phyloP scores from a whole-genome alignment of 306 rosid genomes.

The Corylus americana region DNA sequence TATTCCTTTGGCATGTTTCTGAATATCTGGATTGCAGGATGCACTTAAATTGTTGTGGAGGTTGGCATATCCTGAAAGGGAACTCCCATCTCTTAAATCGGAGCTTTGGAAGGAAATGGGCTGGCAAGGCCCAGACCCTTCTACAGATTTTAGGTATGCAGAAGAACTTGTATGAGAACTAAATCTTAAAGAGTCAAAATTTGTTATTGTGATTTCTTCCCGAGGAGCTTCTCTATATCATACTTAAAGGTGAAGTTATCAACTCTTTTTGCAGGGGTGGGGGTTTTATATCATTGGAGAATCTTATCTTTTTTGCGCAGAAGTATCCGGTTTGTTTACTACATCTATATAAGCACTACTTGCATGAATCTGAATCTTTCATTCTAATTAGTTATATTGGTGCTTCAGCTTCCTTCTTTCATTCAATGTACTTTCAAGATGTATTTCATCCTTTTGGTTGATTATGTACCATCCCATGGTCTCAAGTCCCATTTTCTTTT shows the following conservation, averaged over 20 bases:
- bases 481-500: not conserved
- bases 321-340: slow-evolving; percentile 73
- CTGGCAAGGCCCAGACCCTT: slow-evolving; percentile 98
- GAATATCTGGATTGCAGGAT: slow-evolving; percentile 52
- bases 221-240: not conserved
- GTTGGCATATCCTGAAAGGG: slow-evolving; percentile 82
- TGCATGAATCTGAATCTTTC: not conserved
- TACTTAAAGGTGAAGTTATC: slow-evolving; percentile 7
- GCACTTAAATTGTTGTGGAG: slow-evolving; percentile 81
- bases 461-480: not conserved
- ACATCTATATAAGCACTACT: not conserved
- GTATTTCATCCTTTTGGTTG: not conserved
- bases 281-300: slow-evolving; percentile 88
- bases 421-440: not conserved
- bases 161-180: not conserved
- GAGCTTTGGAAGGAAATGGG: slow-evolving; percentile 99
- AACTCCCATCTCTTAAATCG: slow-evolving; percentile 81
- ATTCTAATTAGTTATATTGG: not conserved
- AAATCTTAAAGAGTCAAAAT: not conserved
- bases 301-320: slow-evolving; percentile 82
- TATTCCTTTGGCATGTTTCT: not conserved
- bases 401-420: not conserved
- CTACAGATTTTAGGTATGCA: slow-evolving; percentile 92
- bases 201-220: slow-evolving; percentile 13
- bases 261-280: slow-evolving; percentile 75